A percentile compares a stretch with the other conserved stretches of the same genome.
Evolutionary conservation across 805 yeast species (phyloP).

Genomic region (Cyberlindnera misumaiensis): DNA sequence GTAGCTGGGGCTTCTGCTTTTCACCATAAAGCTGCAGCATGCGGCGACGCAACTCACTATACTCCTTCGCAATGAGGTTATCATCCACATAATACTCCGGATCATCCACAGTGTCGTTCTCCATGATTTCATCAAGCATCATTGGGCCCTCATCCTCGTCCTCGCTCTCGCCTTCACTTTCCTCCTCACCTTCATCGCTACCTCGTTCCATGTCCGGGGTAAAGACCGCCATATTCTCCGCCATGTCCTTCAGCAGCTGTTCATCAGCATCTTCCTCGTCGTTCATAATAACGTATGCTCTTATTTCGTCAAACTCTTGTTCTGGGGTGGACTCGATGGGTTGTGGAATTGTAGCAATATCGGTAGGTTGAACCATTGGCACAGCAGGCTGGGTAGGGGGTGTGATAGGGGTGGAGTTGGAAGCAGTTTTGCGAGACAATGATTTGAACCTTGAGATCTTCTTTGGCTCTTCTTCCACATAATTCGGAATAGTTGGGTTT

Average conservation of each 20-base stretch:
- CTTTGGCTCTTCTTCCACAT: conserved; percentile 1
- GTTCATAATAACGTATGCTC: conserved; percentile 10
- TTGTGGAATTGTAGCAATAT: not conserved
- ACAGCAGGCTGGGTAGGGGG: no score
- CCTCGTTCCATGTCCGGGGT: conserved; percentile 23
- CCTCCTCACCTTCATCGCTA: conserved; percentile 23
- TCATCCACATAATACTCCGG: conserved; percentile 23
- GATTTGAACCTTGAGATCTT: conserved; percentile 1
- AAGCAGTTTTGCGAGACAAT: not conserved
- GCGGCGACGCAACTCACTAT: conserved; percentile 24
- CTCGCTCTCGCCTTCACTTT: conserved; percentile 23
- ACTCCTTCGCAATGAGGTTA: conserved; percentile 24
- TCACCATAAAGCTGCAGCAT: conserved; percentile 24
- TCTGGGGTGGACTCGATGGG: conserved; percentile 3
- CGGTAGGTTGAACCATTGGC: no score
- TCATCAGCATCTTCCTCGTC: conserved; percentile 19
- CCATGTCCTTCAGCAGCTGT: conserved; percentile 11
- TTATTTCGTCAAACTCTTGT: conserved; percentile 10
- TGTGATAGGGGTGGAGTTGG: no score
- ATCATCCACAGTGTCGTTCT: conserved; percentile 26
- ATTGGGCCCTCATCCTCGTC: conserved; percentile 34
- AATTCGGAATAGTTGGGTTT: not conserved
- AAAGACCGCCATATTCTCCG: conserved; percentile 16
- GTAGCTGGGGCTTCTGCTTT: not conserved
- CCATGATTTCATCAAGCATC: conserved; percentile 37